phyloP scores from a whole-genome alignment of 768 basidiomycete genomes.

The Rhodotorula graminis region DNA sequence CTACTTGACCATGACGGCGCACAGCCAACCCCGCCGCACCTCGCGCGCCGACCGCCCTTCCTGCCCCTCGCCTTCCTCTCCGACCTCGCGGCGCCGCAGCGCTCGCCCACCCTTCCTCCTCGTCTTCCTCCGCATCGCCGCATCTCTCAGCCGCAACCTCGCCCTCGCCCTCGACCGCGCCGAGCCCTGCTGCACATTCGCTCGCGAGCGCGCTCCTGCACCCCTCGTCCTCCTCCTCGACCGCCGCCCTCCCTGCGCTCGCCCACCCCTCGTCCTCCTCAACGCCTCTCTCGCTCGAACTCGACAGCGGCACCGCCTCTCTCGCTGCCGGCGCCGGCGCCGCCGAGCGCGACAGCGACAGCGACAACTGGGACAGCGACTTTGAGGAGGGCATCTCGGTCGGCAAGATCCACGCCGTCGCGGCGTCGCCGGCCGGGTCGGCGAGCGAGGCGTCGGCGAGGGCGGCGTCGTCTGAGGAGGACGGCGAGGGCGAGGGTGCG shows the following conservation, averaged over 20 bases:
- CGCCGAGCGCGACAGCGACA: conserved; percentile 55
- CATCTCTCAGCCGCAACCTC: too few species aligned
- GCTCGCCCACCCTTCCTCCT: too few species aligned
- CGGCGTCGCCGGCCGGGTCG: neutral
- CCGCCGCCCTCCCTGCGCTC: too few species aligned
- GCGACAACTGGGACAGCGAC: conserved; percentile 96
- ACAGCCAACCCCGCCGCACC: neutral
- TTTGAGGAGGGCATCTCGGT: conserved; percentile 90
- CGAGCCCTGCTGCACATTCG: neutral
- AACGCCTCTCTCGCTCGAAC: too few species aligned
- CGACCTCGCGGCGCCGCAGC: conserved; percentile 22
- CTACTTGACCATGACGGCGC: neutral
- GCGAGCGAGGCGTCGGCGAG: neutral
- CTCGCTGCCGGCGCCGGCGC: too few species aligned
- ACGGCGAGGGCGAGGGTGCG: neutral
- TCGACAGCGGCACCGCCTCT: too few species aligned
- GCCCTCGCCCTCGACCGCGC: neutral
- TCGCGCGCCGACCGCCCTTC: neutral
- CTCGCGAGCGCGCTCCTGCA: neutral
- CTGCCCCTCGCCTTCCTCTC: neutral
- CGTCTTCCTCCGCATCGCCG: too few species aligned
- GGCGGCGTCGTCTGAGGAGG: neutral
- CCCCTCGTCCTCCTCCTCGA: too few species aligned
- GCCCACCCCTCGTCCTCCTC: too few species aligned
- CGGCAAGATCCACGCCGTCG: conserved; percentile 62